Base-by-base conservation (phyloP, 257 asterid genomes). In the Fraxinus excelsior region DNA sequence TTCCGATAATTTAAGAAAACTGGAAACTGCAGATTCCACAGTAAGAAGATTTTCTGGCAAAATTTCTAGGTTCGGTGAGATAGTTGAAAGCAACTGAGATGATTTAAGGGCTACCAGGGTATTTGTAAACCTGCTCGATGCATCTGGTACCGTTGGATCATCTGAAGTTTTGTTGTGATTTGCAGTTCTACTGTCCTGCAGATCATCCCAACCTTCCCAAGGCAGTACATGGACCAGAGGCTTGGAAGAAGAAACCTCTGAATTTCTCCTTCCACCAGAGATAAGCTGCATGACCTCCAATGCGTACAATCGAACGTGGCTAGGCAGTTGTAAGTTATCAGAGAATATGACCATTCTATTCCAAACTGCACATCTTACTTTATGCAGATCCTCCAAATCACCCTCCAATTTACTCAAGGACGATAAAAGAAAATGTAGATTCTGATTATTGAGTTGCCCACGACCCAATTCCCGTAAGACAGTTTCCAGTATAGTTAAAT, bases 81-180 rank as follows among this genome's bases (percentile, higher is more conserved):
- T 89, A 8, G 90, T 77, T 14, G 91, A 87, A 81, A 88, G 91
- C 85, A 91, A 73, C 76, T 88, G 96, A 60, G 99, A 82, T 8
- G 99, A 90, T 84, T 88, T 93, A 29, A 93, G 97, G 83, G 99
- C 98, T 84, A 90, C 91, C 65, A 96, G 87, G 73, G 93, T 91
- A 84, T 85, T 86, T 6, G 91, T 82, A 64, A 87, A 85, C 82
- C 85, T 84, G 87, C 81, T 85, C 3, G 95, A 76, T 19, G 79
- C 76, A 70, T 91, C 91, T 46, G 78, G 46, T 42, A 71, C 82
- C 35, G 75, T 84, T 7, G 81, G 84, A 62, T 86, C 90, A 56
- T 79, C 79, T 18, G 86, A 81, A 23, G 72, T 75, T 29, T 84
- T 74, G 73, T 82, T 85, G 1, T 16, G 67, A 70, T 78, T 70